phyloP scores from a whole-genome alignment of 78 protist genomes.

The Dictyostelium firmibasis region DNA sequence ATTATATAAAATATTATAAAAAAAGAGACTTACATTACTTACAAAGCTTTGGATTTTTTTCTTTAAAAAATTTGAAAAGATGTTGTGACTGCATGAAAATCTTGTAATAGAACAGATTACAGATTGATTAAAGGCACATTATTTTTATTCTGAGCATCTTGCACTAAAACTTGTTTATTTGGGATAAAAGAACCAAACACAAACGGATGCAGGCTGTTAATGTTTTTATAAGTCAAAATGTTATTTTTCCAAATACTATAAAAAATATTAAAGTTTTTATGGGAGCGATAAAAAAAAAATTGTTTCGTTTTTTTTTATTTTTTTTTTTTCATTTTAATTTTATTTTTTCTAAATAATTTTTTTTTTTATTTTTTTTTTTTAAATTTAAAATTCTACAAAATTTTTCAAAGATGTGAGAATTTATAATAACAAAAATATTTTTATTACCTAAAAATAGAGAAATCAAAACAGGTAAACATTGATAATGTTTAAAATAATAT shows the following conservation, averaged over 20 bases:
- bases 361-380: too few relatives aligned
- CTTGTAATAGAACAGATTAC: neutral
- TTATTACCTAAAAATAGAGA: too few relatives aligned
- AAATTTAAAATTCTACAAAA: too few relatives aligned
- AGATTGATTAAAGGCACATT: slow-evolving; percentile 15
- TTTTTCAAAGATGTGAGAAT: too few relatives aligned
- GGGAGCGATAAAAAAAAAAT: too few relatives aligned
- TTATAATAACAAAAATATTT: too few relatives aligned
- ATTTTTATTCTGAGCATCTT: neutral
- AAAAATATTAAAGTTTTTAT: too few relatives aligned
- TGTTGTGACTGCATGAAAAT: slow-evolving; percentile 23
- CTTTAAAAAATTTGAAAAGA: neutral
- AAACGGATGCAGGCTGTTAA: neutral
- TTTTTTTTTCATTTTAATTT: too few relatives aligned
- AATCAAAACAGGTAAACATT: too few relatives aligned
- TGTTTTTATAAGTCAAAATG: neutral
- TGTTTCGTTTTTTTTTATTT: too few relatives aligned
- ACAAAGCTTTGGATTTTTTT: neutral
- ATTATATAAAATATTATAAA: neutral
- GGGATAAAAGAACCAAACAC: neutral
- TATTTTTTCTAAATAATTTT: too few relatives aligned
- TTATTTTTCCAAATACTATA: neutral
- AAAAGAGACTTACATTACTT: neutral
- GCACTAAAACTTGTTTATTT: neutral
- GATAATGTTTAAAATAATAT: too few relatives aligned